phyloP scores from a whole-genome alignment of 441 rosid genomes.

The Syzygium syzygioides region DNA sequence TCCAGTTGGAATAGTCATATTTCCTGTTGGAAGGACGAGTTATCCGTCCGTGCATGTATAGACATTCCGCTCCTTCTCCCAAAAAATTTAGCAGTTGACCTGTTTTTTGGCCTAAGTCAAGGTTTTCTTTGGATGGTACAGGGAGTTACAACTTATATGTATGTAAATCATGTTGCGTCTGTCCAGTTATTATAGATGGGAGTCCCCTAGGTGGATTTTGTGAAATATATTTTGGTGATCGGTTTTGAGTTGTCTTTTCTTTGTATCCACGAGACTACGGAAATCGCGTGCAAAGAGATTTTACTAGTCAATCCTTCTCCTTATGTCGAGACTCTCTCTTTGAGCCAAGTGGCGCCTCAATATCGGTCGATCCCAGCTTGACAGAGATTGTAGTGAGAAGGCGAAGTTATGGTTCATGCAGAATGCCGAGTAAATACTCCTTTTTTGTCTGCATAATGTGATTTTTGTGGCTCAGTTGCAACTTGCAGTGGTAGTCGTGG shows the following conservation, averaged over 20 bases:
- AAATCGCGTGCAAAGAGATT: background rate
- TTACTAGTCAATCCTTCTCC: background rate
- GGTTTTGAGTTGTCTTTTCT: background rate
- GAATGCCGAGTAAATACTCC: background rate
- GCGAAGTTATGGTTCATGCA: background rate
- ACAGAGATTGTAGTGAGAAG: background rate
- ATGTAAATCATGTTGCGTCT: background rate
- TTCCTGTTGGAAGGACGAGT: background rate
- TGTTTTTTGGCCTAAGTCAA: background rate
- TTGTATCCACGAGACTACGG: background rate
- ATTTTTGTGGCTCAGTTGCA: background rate
- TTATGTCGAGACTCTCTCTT: background rate
- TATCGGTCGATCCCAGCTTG: background rate
- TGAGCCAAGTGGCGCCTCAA: background rate
- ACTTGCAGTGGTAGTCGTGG: background rate
- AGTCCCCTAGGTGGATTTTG: background rate
- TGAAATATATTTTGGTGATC: background rate
- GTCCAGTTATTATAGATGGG: background rate
- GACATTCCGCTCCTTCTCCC: background rate
- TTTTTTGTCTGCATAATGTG: background rate
- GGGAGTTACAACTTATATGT: background rate
- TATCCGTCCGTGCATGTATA: background rate
- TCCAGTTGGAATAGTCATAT: background rate
- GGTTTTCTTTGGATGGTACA: background rate
- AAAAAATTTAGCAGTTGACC: background rate